phyloP scores from a whole-genome alignment of 306 rosid genomes.

The Senna siamea region DNA sequence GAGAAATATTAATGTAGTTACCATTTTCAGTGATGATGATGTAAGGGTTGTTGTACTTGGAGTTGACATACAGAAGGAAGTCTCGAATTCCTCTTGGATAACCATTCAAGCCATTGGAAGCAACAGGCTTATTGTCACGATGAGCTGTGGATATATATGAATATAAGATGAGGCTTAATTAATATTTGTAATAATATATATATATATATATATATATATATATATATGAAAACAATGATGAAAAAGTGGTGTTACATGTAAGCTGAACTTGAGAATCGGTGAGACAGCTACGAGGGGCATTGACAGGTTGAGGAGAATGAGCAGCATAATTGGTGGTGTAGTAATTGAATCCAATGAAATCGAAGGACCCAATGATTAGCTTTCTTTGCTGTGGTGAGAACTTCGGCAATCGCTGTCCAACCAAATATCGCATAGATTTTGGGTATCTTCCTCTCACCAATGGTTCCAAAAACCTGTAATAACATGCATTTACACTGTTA shows the following conservation, averaged over 20 bases:
- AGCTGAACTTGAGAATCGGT: conserved; percentile 43
- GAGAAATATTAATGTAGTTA: background rate
- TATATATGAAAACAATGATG: too few species aligned
- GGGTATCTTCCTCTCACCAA: conserved; percentile 60
- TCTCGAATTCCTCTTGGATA: conserved; percentile 61
- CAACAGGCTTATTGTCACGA: background rate
- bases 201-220: too few species aligned
- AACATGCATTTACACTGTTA: too few species aligned
- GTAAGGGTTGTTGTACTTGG: conserved; percentile 53
- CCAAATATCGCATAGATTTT: conserved; percentile 48
- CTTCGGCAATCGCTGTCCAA: conserved; percentile 54
- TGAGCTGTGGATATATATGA: too few species aligned
- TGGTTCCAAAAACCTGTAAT: conserved; percentile 4
- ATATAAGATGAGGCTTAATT: too few species aligned
- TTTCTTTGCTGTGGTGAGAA: conserved; percentile 45
- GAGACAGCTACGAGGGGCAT: conserved; percentile 36
- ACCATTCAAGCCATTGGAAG: conserved; percentile 49
- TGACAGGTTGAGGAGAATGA: conserved; percentile 24
- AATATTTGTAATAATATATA: too few species aligned
- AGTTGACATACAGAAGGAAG: conserved; percentile 47
- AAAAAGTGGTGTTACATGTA: background rate
- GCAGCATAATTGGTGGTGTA: conserved; percentile 54
- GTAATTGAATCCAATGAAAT: conserved; percentile 71
- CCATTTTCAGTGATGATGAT: conserved; percentile 74
- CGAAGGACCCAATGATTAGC: conserved; percentile 56